These are phyloP conservation scores for Kluyveromyces nonfermentans DNA, from an alignment of 805 yeast genomes.

Conservation along the genomic window DNA sequence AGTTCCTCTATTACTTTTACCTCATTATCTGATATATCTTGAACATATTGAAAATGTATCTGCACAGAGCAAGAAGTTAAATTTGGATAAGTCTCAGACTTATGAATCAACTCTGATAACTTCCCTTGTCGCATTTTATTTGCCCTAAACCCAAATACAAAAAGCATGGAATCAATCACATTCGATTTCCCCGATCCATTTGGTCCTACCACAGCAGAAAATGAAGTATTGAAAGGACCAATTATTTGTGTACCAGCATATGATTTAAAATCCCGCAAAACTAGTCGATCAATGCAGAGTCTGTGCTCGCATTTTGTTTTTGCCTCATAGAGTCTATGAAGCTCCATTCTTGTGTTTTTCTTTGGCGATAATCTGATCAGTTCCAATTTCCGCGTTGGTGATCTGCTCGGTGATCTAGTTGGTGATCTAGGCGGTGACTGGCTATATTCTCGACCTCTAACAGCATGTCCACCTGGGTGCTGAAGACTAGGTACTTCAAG, in stretches of 20 bases:
- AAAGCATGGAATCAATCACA: constrained; percentile 90
- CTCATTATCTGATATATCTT: constrained; percentile 41
- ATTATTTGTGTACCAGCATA: constrained; percentile 89
- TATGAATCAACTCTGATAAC: constrained; percentile 85
- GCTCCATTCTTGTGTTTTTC: constrained; percentile 28
- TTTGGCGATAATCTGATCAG: constrained; percentile 34
- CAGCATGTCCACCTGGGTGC: constrained; percentile 26
- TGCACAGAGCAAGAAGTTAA: constrained; percentile 80
- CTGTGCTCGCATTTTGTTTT: constrained; percentile 35
- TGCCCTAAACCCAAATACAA: constrained; percentile 96
- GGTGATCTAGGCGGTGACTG: constrained; percentile 24
- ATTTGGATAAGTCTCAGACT: constrained; percentile 63
- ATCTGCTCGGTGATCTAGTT: constrained; percentile 29
- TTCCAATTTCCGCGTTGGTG: constrained; percentile 34
- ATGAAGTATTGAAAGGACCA: constrained; percentile 91
- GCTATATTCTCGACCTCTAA: constrained; percentile 30
- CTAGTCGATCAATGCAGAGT: constrained; percentile 64
- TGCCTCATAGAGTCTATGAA: constrained; percentile 22
- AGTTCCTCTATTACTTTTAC: constrained; percentile 43
- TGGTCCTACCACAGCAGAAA: constrained; percentile 97
- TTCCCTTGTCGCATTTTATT: constrained; percentile 94
- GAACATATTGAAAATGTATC: constrained; percentile 71
- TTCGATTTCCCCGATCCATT: constrained; percentile 98
- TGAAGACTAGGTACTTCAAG: constrained; percentile 22
- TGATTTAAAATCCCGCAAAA: constrained; percentile 81